Base-by-base conservation (phyloP, 257 asterid species). In the Gynochthodes officinalis region DNA sequence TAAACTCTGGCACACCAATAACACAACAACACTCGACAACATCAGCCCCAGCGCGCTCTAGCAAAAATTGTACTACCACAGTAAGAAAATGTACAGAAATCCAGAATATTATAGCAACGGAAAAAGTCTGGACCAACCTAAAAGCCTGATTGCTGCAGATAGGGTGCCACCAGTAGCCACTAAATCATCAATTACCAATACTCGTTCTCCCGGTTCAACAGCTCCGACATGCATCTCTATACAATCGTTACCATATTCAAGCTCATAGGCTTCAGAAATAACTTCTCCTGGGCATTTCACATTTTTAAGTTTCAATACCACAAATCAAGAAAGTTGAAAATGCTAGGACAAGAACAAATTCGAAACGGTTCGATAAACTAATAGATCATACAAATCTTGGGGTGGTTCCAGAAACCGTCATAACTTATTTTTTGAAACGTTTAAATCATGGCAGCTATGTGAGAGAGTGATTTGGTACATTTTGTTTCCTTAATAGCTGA, bases 141-240 rank as follows among this genome's bases (percentile, higher is more conserved):
- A 73, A 25, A 91, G 95, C 63, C 83, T 87, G 66, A 89, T 89
- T 60, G 96, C 96, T 14, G 97, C 97, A 40, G 96, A 86, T 1
- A 91, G 82, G 70, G 97, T 91, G 75, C 97, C 97, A 30, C 97
- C 97, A 0, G 97, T 91, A 71, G 97, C 97, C 50, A 91, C 96
- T 82, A 91, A 72, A 81, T 91, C 97, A 81, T 91, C 97, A 65
- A 91, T 84, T 35, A 91, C 81, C 67, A 91, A 74, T 11, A 86
- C 96, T 14, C 90, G 89, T 40, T 91, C 98, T 0, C 95, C 93
- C 14, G 76, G 67, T 64, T 89, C 70, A 54, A 91, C 93, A 67
- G 94, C 92, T 73, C 89, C 95, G 69, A 91, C 87, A 79, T 91
- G 97, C 92, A 91, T 84, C 82, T 87, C 91, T 59, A 91, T 75